Percentiles rank a stretch among this genome's conserved stretches.
Conservation (phyloP, 2,329 filamentous ascomycete species). For the Fusarium clavum region DNA sequence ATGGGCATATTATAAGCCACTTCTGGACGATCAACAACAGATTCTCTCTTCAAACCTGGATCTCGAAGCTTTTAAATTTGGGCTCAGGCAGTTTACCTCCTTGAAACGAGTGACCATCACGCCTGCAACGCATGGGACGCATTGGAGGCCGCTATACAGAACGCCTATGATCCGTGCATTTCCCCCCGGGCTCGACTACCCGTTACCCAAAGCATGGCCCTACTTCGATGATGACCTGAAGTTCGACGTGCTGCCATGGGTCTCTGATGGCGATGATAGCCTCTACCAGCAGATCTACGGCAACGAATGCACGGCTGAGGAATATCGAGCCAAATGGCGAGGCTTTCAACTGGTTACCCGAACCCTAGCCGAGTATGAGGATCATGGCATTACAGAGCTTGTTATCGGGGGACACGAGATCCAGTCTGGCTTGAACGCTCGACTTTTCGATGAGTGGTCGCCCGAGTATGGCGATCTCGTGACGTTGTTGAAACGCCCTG, state of each 20-base stretch:
- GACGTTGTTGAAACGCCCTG: neutral
- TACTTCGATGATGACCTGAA: rapidly evolving
- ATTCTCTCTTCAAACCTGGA: neutral
- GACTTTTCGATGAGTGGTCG: neutral
- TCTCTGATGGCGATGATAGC: neutral
- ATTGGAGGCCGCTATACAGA: neutral
- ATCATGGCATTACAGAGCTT: neutral
- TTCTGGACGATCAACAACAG: neutral
- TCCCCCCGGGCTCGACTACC: neutral
- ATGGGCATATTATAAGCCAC: neutral
- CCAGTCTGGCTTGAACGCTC: neutral
- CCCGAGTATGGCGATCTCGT: neutral
- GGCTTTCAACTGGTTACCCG: neutral
- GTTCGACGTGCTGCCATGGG: neutral
- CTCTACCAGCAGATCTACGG: neutral
- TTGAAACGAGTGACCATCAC: neutral
- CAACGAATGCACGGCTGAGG: neutral
- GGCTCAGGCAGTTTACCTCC: neutral
- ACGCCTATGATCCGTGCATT: neutral
- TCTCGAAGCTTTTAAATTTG: neutral
- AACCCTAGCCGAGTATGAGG: neutral
- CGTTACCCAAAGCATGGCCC: neutral
- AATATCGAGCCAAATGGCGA: neutral
- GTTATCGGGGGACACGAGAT: neutral
- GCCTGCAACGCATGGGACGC: neutral